Percentiles rank a stretch among this genome's conserved stretches.
Conservation (phyloP, 2,329 filamentous ascomycete genomes). For the Penicillium sp. region DNA sequence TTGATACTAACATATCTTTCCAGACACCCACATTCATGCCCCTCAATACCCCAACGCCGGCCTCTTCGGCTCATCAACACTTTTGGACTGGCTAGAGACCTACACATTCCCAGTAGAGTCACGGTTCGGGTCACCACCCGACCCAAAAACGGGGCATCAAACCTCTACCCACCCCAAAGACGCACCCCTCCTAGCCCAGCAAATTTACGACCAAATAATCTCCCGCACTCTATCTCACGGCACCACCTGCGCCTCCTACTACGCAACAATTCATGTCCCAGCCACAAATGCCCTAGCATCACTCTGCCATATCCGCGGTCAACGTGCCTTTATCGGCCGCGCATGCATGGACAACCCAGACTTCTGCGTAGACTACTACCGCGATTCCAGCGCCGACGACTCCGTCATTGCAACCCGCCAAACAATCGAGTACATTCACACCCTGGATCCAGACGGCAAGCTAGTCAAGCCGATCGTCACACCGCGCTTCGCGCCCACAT, state of each 20-base stretch:
- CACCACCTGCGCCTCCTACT: constrained; percentile 94
- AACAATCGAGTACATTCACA: constrained; percentile 63
- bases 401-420: constrained; percentile 57
- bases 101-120: constrained; percentile 95
- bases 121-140: constrained; percentile 55
- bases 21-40: constrained; percentile 94
- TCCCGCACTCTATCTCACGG: constrained; percentile 80
- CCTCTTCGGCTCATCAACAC: constrained; percentile 88
- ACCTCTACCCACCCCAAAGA: constrained; percentile 15
- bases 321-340: constrained; percentile 85
- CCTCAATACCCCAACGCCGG: constrained; percentile 92
- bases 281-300: constrained; percentile 89
- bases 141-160: constrained; percentile 9
- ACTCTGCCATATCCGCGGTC: constrained; percentile 74
- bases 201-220: constrained; percentile 75
- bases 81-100: constrained; percentile 87
- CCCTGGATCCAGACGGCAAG: constrained; percentile 60
- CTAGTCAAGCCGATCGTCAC: constrained; percentile 80
- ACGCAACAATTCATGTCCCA: constrained; percentile 79
- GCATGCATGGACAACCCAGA: constrained; percentile 84
- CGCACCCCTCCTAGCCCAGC: constrained; percentile 28
- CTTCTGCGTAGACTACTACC: constrained; percentile 72
- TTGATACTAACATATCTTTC: neutral
- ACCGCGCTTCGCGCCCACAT: constrained; percentile 60
- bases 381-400: constrained; percentile 64